A percentile compares a stretch with the other conserved stretches of the same genome.
These are phyloP conservation scores for Rutidosis leptorrhynchoides DNA, from an alignment of 129 eudicot genomes.

Conservation along the genomic window DNA sequence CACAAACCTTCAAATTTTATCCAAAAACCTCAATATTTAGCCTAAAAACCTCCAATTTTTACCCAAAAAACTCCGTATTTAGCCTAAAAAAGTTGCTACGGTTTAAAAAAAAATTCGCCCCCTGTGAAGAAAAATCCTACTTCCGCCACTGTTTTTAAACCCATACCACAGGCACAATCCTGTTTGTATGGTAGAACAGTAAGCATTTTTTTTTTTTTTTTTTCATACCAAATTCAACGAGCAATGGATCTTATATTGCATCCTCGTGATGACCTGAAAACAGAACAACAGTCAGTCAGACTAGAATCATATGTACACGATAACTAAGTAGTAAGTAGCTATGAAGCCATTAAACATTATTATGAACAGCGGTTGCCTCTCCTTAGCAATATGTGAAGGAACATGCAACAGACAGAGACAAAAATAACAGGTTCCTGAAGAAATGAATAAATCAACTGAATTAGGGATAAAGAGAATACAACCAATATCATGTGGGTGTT, in stretches of 20 bases:
- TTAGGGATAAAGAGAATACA: not conserved
- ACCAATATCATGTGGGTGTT: not conserved
- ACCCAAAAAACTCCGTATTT: too few species aligned
- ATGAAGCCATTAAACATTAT: not conserved
- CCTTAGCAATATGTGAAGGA: not conserved
- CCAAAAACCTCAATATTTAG: too few species aligned
- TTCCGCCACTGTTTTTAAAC: too few species aligned
- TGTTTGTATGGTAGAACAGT: not conserved
- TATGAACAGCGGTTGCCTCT: not conserved
- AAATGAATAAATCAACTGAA: not conserved
- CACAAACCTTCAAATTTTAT: too few species aligned
- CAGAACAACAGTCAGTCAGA: slow-evolving; percentile 18
- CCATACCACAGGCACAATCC: not conserved
- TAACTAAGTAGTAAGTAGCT: not conserved
- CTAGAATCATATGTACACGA: not conserved
- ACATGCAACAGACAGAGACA: not conserved
- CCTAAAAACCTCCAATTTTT: too few species aligned
- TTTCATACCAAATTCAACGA: not conserved
- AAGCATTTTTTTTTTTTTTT: slow-evolving; percentile 2
- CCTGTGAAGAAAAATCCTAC: too few species aligned
- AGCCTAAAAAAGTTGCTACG: too few species aligned
- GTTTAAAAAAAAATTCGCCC: too few species aligned
- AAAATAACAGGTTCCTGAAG: not conserved
- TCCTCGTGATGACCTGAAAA: slow-evolving; percentile 22
- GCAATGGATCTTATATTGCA: slow-evolving; percentile 8